phyloP scores from a whole-genome alignment of 306 rosid species.

The Pterocarpus macrocarpus region DNA sequence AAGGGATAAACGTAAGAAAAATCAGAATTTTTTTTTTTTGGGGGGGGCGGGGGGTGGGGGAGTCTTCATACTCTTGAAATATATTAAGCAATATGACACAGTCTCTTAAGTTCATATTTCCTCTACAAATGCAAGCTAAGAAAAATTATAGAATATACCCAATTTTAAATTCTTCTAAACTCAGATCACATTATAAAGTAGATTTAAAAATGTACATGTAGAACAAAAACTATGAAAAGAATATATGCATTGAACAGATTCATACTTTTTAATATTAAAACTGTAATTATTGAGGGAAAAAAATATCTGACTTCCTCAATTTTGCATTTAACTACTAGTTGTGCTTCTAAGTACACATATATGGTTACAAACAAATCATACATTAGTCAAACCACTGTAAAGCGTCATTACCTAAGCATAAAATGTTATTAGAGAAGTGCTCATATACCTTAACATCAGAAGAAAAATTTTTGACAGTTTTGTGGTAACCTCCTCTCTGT shows the following conservation, averaged over 20 bases:
- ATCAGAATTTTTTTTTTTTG: no score
- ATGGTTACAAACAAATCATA: background rate
- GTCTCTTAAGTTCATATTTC: no score
- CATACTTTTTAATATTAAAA: no score
- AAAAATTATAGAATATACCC: background rate
- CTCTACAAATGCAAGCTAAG: background rate
- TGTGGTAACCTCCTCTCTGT: constrained; percentile 85
- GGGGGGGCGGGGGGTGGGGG: no score
- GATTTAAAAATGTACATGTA: background rate
- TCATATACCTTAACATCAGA: constrained; percentile 85
- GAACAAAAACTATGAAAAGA: background rate
- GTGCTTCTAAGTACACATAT: background rate
- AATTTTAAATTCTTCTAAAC: background rate
- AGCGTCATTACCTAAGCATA: background rate
- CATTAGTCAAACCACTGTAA: constrained; percentile 4
- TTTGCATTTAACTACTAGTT: background rate
- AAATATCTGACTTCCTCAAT: background rate
- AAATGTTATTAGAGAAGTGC: constrained; percentile 22
- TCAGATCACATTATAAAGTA: background rate
- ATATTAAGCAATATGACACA: no score
- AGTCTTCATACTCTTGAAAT: no score
- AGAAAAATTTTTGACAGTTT: constrained; percentile 80
- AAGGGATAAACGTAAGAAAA: no score
- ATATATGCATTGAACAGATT: background rate
- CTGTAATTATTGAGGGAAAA: background rate